Conservation (phyloP, 768 basidiomycete species). For the Epithele typhae region DNA sequence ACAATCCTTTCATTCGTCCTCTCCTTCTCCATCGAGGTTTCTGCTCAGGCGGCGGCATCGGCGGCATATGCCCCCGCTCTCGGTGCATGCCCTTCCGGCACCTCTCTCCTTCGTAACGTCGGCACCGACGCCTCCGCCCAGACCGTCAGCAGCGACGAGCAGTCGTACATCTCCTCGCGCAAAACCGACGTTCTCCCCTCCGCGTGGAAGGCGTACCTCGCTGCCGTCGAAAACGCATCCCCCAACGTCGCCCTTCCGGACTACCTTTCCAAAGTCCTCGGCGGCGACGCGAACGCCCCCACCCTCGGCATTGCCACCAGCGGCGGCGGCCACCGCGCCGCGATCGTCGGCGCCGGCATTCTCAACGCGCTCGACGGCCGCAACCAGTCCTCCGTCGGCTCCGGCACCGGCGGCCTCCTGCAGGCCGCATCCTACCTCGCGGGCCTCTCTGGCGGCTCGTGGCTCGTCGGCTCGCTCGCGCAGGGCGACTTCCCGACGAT, state of each 20-base stretch:
- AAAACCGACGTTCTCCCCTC: conserved; percentile 31
- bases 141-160: conserved; percentile 32
- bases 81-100: conserved; percentile 16
- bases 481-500: conserved; percentile 61
- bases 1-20: not conserved
- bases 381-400: conserved; percentile 36
- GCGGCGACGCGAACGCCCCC: conserved; percentile 22
- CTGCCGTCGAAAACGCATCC: conserved; percentile 26
- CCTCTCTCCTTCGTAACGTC: conserved; percentile 15
- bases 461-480: conserved; percentile 59
- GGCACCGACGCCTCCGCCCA: conserved; percentile 21
- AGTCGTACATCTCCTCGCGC: conserved; percentile 32
- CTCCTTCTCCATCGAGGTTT: not conserved
- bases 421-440: conserved; percentile 50
- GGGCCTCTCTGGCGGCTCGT: conserved; percentile 59
- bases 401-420: conserved; percentile 48
- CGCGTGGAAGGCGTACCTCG: conserved; percentile 38
- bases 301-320: conserved; percentile 46
- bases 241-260: conserved; percentile 22
- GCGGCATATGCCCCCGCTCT: conserved; percentile 16
- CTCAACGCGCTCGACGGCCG: conserved; percentile 46
- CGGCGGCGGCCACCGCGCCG: conserved; percentile 56
- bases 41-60: conserved; percentile 15
- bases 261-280: conserved; percentile 32
- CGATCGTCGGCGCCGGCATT: conserved; percentile 49